Evolutionary conservation across 1,284 basidiomycete species (phyloP).

Genomic region (Calocybe gambosa): DNA sequence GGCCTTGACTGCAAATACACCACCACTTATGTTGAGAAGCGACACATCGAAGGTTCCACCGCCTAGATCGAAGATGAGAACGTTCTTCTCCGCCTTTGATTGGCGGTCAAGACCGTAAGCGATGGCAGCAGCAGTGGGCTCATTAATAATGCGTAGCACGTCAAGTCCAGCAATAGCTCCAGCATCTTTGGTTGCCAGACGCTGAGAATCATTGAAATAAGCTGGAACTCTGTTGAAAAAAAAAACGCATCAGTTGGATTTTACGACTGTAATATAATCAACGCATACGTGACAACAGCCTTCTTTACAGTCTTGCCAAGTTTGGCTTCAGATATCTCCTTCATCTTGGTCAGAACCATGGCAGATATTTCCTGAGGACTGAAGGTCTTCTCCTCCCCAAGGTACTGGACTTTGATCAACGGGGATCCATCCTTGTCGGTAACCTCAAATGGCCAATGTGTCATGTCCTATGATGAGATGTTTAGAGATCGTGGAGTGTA

Average conservation of each 20-base stretch:
- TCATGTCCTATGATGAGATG: conserved; percentile 55
- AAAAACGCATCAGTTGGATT: conserved; percentile 8
- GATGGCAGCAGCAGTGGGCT: conserved; percentile 93
- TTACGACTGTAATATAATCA: conserved; percentile 1
- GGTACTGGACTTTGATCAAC: conserved; percentile 92
- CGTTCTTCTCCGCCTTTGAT: conserved; percentile 91
- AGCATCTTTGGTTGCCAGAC: conserved; percentile 93
- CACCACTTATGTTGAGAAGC: conserved; percentile 92
- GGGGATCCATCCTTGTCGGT: conserved; percentile 93
- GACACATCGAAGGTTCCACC: conserved; percentile 99
- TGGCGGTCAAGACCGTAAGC: conserved; percentile 91
- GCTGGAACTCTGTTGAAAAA: conserved; percentile 67
- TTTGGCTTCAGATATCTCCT: conserved; percentile 98
- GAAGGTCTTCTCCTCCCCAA: conserved; percentile 92
- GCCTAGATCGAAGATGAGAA: conserved; percentile 99
- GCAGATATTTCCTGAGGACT: conserved; percentile 97
- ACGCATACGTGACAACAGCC: conserved; percentile 83
- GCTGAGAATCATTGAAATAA: conserved; percentile 98
- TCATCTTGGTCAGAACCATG: conserved; percentile 99
- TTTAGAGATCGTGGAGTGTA: conserved; percentile 8
- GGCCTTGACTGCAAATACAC: conserved; percentile 96
- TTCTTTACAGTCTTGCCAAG: conserved; percentile 94
- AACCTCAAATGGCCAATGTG: conserved; percentile 95
- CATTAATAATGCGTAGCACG: conserved; percentile 97
- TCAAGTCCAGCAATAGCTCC: conserved; percentile 91